Percentiles rank a stretch among this genome's conserved stretches.
Conservation (phyloP, 106 monocot genomes). For the Allium cepa region DNA sequence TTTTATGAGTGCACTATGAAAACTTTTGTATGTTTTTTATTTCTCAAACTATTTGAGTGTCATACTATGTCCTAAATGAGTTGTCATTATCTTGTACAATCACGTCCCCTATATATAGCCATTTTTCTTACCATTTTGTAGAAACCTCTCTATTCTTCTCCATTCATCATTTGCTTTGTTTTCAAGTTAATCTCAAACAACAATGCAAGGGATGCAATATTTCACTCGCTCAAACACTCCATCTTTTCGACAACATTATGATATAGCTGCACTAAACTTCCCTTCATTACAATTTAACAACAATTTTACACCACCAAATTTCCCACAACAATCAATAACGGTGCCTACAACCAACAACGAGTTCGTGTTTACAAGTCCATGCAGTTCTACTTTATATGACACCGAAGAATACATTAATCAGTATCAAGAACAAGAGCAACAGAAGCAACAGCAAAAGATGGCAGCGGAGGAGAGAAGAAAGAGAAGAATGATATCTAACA, state of each 20-base stretch:
- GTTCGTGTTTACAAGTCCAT: conserved; percentile 3
- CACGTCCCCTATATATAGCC: background rate
- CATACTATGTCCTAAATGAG: background rate
- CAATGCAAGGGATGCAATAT: conserved; percentile 26
- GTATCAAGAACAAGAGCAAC: conserved; percentile 14
- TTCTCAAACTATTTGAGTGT: background rate
- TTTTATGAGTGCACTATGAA: too few species aligned
- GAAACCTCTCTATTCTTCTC: background rate
- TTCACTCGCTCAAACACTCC: conserved; percentile 13
- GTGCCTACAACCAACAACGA: background rate
- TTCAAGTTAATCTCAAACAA: background rate
- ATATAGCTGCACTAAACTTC: background rate
- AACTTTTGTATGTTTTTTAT: too few species aligned
- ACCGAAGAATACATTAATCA: conserved; percentile 14
- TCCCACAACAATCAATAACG: background rate
- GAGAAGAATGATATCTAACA: conserved; percentile 81
- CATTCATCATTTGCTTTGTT: background rate
- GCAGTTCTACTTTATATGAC: conserved; percentile 36
- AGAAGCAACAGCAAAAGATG: conserved; percentile 10
- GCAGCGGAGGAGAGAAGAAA: conserved; percentile 49
- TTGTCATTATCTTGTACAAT: background rate
- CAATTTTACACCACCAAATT: conserved; percentile 8
- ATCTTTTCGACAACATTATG: conserved; percentile 8
- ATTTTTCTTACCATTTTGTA: conserved; percentile 1
- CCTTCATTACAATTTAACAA: conserved; percentile 21